Evolutionary conservation across 768 basidiomycete species (phyloP), one percentile per base, ranked within the genome.

Genomic region (Gelatoporia subvermispora): DNA sequence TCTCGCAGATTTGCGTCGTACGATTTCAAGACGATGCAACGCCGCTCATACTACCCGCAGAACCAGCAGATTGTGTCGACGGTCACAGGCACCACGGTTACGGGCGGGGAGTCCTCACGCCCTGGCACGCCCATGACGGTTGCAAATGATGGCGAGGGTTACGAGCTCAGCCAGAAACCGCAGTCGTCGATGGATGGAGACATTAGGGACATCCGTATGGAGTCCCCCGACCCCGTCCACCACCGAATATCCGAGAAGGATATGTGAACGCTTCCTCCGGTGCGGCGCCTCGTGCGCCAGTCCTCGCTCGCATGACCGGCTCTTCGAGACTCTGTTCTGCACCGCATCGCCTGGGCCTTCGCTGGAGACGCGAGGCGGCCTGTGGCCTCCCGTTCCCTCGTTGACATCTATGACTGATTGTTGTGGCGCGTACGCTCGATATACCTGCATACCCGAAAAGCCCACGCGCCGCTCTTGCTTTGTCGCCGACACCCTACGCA

Each of bases 11-110:
- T 96, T 66, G 85, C 85, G 15, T 76, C 86, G 5, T 96, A 96
- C 60, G 93, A 97, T 67, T 95, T 91, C 67, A 85, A 85, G 69
- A 87, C 85, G 68, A 93, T 89, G 83, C 83, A 85, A 61, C 81
- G 93, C 34, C 85, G 89, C 54, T 91, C 91, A 18, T 94, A 96
- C 61, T 95, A 92, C 65, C 88, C 88, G 9, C 81, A 85, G 43
- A 90, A 88, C 63, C 88, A 79, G 56, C 28, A 31, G 13, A 70
- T 76, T 43, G 63, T 74, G 21, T 71, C 74, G 3, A 82, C 85
- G 3, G 78, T 84, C 24, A 89, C 87, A 4, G 85, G 82, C 15
- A 87, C 86, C 0, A 84, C 78, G 3, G 87, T 87, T 20, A 84
- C 85, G 13, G 86, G 84, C 3, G 64, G 83, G 31, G 77, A 76